Evolutionary conservation across 192 early-diverging fungal genomes (phyloP).

Genomic region (Linnemannia elongata): DNA sequence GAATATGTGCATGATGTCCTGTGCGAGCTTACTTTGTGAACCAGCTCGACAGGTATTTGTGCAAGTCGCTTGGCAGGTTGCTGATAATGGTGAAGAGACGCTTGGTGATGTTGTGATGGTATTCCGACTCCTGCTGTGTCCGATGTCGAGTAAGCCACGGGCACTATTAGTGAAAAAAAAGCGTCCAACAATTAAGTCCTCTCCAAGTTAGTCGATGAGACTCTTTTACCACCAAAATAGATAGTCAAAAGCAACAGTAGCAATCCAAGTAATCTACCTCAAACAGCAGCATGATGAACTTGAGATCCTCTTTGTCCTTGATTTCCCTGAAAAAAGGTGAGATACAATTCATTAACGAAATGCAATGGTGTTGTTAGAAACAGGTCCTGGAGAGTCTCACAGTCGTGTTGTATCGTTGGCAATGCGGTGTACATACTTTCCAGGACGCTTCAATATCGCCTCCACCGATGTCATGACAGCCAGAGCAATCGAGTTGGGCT

Average conservation of each 20-base stretch:
- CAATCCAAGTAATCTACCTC: constrained; percentile 65
- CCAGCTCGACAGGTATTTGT: constrained; percentile 90
- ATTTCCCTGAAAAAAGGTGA: constrained; percentile 40
- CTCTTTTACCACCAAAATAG: not conserved
- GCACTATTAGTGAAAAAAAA: constrained; percentile 63
- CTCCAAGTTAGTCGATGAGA: too few species aligned
- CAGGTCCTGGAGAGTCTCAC: not conserved
- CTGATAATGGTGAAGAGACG: constrained; percentile 86
- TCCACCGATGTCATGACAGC: constrained; percentile 85
- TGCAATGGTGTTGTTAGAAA: not conserved
- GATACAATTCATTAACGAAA: too few species aligned
- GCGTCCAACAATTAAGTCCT: not conserved
- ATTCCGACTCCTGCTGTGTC: constrained; percentile 81
- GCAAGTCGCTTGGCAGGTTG: constrained; percentile 86
- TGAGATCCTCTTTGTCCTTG: constrained; percentile 72
- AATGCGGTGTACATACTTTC: constrained; percentile 38
- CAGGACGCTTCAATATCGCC: constrained; percentile 75
- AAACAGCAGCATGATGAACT: constrained; percentile 87
- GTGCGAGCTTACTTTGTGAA: constrained; percentile 69
- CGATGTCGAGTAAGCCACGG: constrained; percentile 84
- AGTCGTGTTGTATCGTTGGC: not conserved
- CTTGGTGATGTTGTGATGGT: constrained; percentile 89
- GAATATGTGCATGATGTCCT: not conserved
- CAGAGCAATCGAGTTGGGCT: constrained; percentile 73
- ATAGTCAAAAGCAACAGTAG: not conserved